Base-by-base conservation (phyloP, 139 green algal species). In the Eudorina sp. region DNA sequence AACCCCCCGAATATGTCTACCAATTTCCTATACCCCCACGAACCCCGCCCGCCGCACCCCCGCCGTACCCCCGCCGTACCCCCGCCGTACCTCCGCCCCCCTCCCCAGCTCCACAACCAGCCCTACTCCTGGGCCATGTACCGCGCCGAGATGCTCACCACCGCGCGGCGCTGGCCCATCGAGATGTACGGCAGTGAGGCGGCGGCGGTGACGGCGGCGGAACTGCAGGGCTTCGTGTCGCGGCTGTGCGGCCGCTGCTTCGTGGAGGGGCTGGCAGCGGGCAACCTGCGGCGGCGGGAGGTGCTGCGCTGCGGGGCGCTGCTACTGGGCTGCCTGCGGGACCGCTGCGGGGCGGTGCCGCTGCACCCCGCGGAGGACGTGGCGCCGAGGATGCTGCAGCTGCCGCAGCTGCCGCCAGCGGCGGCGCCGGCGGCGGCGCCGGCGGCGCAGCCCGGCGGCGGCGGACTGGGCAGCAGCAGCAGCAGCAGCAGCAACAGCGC, bases 91-190 rank as follows among this genome's bases (percentile, higher is more conserved):
- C n/a, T n/a, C n/a, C n/a, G n/a, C n/a, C n/a, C n/a, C n/a, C n/a
- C n/a, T n/a, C n/a, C 68, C 70, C 76, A 84, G 80, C 62, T 78
- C 23, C 82, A 88, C 82, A 78, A 69, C 79, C 96, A 99, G 92
- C 95, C 96, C 0, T 99, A 99, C 92, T 92, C 96, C 60, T 92
- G 91, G 70, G 95, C 94, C 3, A 94, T 99, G 90, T 99, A 99
- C 89, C 68, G 91, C 31, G 34, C 64, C 1, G 92, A 92, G 90
- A 76, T 93, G 83, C 83, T 94, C 55, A 84, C 92, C 46, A 94
- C 92, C 53, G 36, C 76, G 4, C 86, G 72, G 72, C 85, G 91
- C 62, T 98, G 95, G 96, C 94, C 94, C 45, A 78, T 97, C 16
- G 75, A 95, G 2, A 90, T 96, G 86, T 99, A 99, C 92, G 48